phyloP scores from a whole-genome alignment of 257 asterid genomes.

The Solanum pennellii region DNA sequence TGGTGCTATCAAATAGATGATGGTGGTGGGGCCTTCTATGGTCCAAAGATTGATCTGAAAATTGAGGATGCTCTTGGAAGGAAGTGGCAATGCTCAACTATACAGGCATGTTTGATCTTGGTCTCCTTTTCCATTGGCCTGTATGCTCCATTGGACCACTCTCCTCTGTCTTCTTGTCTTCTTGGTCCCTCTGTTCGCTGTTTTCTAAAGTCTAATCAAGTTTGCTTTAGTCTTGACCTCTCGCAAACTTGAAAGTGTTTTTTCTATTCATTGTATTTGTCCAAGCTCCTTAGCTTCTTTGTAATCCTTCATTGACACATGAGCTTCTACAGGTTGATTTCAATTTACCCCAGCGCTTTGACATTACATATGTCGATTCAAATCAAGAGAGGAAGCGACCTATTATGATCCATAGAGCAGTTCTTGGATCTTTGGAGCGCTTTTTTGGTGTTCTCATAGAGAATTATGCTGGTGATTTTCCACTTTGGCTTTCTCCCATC shows the following conservation, averaged over 20 bases:
- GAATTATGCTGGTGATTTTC: slow-evolving; percentile 92
- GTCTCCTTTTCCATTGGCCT: background rate
- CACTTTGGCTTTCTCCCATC: slow-evolving; percentile 90
- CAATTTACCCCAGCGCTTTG: slow-evolving; percentile 82
- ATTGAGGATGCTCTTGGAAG: slow-evolving; percentile 98
- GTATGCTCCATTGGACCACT: background rate
- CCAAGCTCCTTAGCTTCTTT: background rate
- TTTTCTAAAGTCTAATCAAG: background rate
- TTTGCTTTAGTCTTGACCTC: background rate
- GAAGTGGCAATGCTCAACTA: slow-evolving; percentile 98
- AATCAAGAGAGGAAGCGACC: slow-evolving; percentile 80
- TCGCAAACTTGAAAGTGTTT: background rate
- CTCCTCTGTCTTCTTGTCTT: background rate
- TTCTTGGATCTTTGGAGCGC: slow-evolving; percentile 91
- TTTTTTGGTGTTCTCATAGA: slow-evolving; percentile 92
- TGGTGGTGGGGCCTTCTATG: slow-evolving; percentile 98
- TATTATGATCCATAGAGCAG: slow-evolving; percentile 88
- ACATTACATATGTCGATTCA: slow-evolving; percentile 70
- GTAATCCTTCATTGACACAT: background rate
- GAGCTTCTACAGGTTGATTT: slow-evolving; percentile 63
- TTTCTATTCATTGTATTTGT: background rate
- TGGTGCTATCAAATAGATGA: slow-evolving; percentile 84
- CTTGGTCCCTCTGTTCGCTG: background rate
- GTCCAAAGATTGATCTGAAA: slow-evolving; percentile 95
- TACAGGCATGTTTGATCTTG: slow-evolving; percentile 42